Evolutionary conservation across 352 stramenopile species (phyloP).

Genomic region (Globisporangium cystogenes): DNA sequence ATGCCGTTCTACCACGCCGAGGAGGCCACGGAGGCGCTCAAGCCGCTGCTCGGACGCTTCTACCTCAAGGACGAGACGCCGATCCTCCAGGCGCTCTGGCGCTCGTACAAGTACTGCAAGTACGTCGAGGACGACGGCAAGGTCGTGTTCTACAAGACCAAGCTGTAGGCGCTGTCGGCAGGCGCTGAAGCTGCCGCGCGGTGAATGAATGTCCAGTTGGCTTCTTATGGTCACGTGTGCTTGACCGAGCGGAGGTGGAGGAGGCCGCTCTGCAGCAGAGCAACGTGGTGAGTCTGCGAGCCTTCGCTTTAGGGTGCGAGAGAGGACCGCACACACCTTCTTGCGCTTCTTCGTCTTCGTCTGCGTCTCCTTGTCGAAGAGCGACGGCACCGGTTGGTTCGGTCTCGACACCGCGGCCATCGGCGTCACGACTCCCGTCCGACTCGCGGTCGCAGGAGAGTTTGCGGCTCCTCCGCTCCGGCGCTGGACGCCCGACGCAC

Average conservation of each 20-base stretch:
- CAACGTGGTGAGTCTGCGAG: not conserved
- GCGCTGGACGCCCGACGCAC: not conserved
- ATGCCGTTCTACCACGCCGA: slow-evolving; percentile 98
- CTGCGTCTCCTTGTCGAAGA: too few species aligned
- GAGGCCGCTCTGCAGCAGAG: too few species aligned
- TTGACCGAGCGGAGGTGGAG: too few species aligned
- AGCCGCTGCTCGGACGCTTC: slow-evolving; percentile 92
- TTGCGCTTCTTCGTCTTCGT: not conserved
- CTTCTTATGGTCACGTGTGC: not conserved
- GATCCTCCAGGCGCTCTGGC: slow-evolving; percentile 89
- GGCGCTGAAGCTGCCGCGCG: not conserved
- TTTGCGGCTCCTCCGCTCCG: not conserved
- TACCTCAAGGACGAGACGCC: slow-evolving; percentile 94
- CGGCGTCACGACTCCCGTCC: slow-evolving; percentile 10
- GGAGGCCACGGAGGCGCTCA: slow-evolving; percentile 93
- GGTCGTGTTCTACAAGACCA: slow-evolving; percentile 89
- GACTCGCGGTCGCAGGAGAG: not conserved
- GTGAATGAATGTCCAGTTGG: not conserved
- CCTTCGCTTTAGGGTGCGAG: too few species aligned
- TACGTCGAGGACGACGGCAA: slow-evolving; percentile 92
- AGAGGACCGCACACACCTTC: not conserved
- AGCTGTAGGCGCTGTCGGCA: slow-evolving; percentile 16
- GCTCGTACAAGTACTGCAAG: slow-evolving; percentile 91
- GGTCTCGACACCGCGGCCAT: not conserved
- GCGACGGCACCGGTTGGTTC: too few species aligned